These are phyloP conservation scores for Lepraria neglecta DNA, from an alignment of 495 filamentous ascomycete species.

Conservation along the genomic window DNA sequence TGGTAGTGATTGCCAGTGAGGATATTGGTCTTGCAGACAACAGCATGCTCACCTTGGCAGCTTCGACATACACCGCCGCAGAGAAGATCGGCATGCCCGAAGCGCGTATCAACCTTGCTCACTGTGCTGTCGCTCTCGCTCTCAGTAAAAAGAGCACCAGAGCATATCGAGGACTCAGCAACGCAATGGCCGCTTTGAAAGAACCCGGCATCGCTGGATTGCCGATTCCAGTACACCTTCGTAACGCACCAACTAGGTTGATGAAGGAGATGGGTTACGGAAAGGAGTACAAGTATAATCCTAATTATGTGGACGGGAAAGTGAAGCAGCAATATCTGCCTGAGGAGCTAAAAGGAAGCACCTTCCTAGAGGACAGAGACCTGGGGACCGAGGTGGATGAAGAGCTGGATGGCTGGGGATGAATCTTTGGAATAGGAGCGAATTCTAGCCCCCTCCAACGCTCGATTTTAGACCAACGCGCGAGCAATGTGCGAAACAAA, in stretches of 20 bases:
- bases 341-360: slow-evolving; percentile 56
- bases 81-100: slow-evolving; percentile 93
- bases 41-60: slow-evolving; percentile 74
- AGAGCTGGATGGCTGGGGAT: slow-evolving; percentile 33
- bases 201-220: slow-evolving; percentile 75
- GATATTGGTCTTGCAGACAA: slow-evolving; percentile 91
- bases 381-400: slow-evolving; percentile 73
- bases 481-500: too few relatives aligned
- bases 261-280: slow-evolving; percentile 87
- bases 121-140: slow-evolving; percentile 76
- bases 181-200: slow-evolving; percentile 62
- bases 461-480: too few relatives aligned
- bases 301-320: slow-evolving; percentile 74
- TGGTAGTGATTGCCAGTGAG: slow-evolving; percentile 88
- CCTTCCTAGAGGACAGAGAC: slow-evolving; percentile 77
- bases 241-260: slow-evolving; percentile 84
- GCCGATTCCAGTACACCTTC: slow-evolving; percentile 77
- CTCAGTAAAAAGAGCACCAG: slow-evolving; percentile 79
- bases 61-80: slow-evolving; percentile 73
- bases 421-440: neutral
- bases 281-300: slow-evolving; percentile 93
- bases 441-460: neutral
- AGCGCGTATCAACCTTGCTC: slow-evolving; percentile 84
- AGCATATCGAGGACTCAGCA: slow-evolving; percentile 75
- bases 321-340: slow-evolving; percentile 90